These are phyloP conservation scores for Chaetomiaceae sp. DNA, from an alignment of 2,329 filamentous ascomycete genomes.

Conservation along the genomic window DNA sequence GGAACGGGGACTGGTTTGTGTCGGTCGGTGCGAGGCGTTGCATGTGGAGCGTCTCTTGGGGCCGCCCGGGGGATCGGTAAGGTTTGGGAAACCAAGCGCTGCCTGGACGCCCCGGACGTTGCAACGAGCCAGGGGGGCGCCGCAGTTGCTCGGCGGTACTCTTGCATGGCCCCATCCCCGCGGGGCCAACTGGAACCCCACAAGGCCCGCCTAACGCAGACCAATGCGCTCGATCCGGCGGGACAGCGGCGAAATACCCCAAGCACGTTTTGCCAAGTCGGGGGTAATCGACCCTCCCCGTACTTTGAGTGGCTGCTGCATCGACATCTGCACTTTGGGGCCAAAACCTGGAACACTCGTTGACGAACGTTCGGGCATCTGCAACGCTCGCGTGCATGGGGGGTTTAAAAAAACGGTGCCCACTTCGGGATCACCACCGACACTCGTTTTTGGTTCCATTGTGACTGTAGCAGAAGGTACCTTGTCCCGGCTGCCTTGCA, in stretches of 20 bases:
- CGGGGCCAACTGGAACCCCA: slow-evolving; percentile 13
- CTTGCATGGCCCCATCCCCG: slow-evolving; percentile 21
- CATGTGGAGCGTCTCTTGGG: slow-evolving; percentile 2
- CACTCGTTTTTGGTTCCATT: not conserved
- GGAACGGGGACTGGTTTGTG: not conserved
- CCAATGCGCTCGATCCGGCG: slow-evolving; percentile 26
- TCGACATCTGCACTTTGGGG: not conserved
- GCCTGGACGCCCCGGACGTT: slow-evolving; percentile 8
- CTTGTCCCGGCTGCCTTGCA: no score
- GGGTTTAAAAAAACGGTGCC: slow-evolving; percentile 1
- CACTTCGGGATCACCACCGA: slow-evolving; percentile 3
- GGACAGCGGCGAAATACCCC: slow-evolving; percentile 29
- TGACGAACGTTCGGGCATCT: not conserved
- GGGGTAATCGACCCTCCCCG: slow-evolving; percentile 21
- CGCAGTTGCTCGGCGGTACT: slow-evolving; percentile 28
- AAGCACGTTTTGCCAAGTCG: slow-evolving; percentile 25
- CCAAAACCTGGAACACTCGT: not conserved
- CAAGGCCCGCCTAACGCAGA: slow-evolving; percentile 7
- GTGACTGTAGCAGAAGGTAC: no score
- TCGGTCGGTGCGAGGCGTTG: not conserved
- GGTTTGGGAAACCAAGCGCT: slow-evolving; percentile 1
- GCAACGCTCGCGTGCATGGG: not conserved
- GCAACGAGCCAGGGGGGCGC: slow-evolving; percentile 15
- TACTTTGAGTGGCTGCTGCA: slow-evolving; percentile 17
- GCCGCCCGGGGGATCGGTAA: not conserved